phyloP scores from a whole-genome alignment of 164 flowering plant species.

The Santalum album region DNA sequence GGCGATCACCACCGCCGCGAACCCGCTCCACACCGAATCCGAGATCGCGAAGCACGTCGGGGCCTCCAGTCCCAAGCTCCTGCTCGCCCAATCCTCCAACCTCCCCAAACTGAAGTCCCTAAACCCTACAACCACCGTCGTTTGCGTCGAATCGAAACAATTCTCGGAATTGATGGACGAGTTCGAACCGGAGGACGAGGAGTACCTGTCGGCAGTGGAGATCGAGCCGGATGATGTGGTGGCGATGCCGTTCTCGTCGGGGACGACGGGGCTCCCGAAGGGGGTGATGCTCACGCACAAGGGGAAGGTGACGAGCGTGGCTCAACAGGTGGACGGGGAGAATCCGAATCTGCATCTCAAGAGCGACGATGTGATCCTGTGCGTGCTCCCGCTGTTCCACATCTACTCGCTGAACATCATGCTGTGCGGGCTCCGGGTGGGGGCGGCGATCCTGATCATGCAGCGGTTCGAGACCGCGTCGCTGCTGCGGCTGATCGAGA shows the following conservation, averaged over 20 bases:
- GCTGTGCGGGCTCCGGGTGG: slow-evolving; percentile 51
- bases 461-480: slow-evolving; percentile 64
- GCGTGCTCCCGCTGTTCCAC: slow-evolving; percentile 84
- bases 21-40: slow-evolving; percentile 57
- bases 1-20: slow-evolving; percentile 64
- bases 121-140: too few species aligned
- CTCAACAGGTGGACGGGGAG: slow-evolving; percentile 84
- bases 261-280: slow-evolving; percentile 78
- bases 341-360: slow-evolving; percentile 56
- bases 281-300: slow-evolving; percentile 75
- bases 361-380: slow-evolving; percentile 50
- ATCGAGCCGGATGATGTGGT: slow-evolving; percentile 47
- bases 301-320: slow-evolving; percentile 61
- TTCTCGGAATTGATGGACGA: slow-evolving; percentile 43
- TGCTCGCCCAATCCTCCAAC: slow-evolving; percentile 46
- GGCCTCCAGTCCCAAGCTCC: slow-evolving; percentile 32
- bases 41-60: slow-evolving; percentile 51
- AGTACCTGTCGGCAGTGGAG: slow-evolving; percentile 17
- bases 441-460: slow-evolving; percentile 54
- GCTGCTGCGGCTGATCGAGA: slow-evolving; percentile 43
- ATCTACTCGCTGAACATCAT: slow-evolving; percentile 58
- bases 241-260: slow-evolving; percentile 78
- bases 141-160: slow-evolving; percentile 18
- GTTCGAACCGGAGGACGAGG: slow-evolving; percentile 37
- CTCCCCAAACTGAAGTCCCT: too few species aligned